Evolutionary conservation across 306 rosid genomes (phyloP).

Genomic region (Medicago truncatula): DNA sequence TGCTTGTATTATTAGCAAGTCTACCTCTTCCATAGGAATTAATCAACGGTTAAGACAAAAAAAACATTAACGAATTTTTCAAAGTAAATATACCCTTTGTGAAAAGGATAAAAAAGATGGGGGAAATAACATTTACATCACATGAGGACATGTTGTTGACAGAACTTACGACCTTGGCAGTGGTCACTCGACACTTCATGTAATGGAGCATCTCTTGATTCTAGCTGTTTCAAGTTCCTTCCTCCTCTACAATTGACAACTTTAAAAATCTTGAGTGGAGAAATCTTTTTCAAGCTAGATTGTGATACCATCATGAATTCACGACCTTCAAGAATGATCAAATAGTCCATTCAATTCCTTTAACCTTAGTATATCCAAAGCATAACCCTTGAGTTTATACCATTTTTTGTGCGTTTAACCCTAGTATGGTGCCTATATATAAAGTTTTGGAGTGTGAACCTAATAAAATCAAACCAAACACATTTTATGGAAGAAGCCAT

Average conservation of each 20-base stretch:
- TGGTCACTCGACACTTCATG: slow-evolving; percentile 5
- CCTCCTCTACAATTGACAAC: background rate
- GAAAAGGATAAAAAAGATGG: too few species aligned
- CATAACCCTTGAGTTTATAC: slow-evolving; percentile 40
- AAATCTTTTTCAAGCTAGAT: slow-evolving; percentile 29
- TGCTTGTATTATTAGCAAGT: too few species aligned
- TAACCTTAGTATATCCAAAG: slow-evolving; percentile 37
- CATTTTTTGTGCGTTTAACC: background rate
- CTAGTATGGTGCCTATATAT: slow-evolving; percentile 36
- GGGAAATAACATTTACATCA: background rate
- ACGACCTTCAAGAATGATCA: background rate
- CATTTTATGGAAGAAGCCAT: background rate
- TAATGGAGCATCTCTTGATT: slow-evolving; percentile 35
- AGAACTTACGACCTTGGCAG: background rate
- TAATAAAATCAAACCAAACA: slow-evolving; percentile 20
- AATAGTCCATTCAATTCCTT: background rate
- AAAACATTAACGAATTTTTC: background rate
- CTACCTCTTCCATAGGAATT: too few species aligned
- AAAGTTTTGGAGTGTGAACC: slow-evolving; percentile 6
- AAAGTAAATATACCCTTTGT: background rate
- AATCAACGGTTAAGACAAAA: too few species aligned
- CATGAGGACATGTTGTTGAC: background rate
- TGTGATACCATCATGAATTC: background rate
- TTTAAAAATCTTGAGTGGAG: slow-evolving; percentile 9
- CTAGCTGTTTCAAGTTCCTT: slow-evolving; percentile 1